Conservation (phyloP, 108 stramenopile genomes). For the Nitzschia sp. region DNA sequence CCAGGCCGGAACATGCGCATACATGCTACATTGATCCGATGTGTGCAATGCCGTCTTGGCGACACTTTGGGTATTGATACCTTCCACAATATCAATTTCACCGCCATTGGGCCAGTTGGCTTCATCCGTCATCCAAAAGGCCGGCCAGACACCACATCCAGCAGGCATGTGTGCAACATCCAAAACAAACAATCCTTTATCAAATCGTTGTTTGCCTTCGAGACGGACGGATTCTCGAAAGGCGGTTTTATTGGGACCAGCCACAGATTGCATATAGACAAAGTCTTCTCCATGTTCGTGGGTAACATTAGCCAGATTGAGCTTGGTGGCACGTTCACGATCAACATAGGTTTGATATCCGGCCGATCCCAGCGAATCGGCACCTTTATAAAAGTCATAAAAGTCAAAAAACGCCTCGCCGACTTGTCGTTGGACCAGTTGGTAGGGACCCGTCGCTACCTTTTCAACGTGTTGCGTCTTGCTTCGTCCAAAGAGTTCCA, state of each 20-base stretch:
- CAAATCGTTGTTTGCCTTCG: constrained; percentile 66
- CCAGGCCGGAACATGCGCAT: constrained; percentile 68
- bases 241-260: constrained; percentile 20
- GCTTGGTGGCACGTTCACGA: constrained; percentile 38
- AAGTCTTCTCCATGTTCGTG: neutral
- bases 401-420: constrained; percentile 51
- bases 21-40: constrained; percentile 76
- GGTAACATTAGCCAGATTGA: constrained; percentile 27
- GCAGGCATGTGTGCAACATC: constrained; percentile 82
- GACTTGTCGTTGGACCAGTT: neutral
- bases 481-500: neutral
- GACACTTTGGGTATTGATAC: constrained; percentile 73
- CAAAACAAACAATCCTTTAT: constrained; percentile 75
- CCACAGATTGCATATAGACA: constrained; percentile 27
- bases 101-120: constrained; percentile 84
- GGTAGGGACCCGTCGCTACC: constrained; percentile 8
- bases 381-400: constrained; percentile 76
- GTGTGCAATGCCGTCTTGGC: constrained; percentile 91
- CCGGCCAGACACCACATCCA: constrained; percentile 90
- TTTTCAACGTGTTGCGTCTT: neutral
- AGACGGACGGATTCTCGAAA: constrained; percentile 70
- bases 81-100: constrained; percentile 91
- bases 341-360: constrained; percentile 72
- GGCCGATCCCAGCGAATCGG: constrained; percentile 71
- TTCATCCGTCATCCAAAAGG: constrained; percentile 89